Evolutionary conservation across 176 grass and related monocot species (phyloP).

Genomic region (Avena atlantica): DNA sequence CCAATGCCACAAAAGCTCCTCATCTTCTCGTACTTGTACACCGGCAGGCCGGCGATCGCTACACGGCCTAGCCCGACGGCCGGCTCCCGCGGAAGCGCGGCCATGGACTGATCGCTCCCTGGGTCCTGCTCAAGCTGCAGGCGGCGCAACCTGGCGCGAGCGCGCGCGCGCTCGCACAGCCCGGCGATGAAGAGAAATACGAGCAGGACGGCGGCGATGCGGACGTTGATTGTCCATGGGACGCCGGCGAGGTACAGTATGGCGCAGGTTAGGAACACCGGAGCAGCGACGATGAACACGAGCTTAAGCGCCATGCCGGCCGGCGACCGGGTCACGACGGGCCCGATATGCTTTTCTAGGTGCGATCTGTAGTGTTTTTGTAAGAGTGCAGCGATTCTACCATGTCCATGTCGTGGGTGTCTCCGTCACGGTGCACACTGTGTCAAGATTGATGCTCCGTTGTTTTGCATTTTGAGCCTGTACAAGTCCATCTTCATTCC

Average conservation of each 20-base stretch:
- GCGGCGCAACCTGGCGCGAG: background rate
- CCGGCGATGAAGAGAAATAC: slow-evolving; percentile 24
- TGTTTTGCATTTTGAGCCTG: too few species aligned
- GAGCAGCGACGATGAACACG: slow-evolving; percentile 9
- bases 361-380: background rate
- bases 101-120: background rate
- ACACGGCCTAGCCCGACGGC: background rate
- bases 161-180: slow-evolving; percentile 19
- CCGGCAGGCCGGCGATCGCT: slow-evolving; percentile 12
- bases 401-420: too few species aligned
- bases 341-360: background rate
- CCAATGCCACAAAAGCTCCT: too few species aligned
- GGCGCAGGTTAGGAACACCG: background rate
- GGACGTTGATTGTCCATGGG: background rate
- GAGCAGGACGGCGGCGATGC: background rate
- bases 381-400: background rate
- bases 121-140: background rate
- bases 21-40: slow-evolving; percentile 41
- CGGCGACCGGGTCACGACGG: background rate
- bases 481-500: too few species aligned
- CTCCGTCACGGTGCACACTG: too few species aligned
- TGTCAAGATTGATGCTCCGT: too few species aligned
- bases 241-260: slow-evolving; percentile 14
- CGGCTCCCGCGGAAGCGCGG: background rate
- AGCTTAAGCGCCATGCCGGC: slow-evolving; percentile 41